Evolutionary conservation across 108 stramenopile species (phyloP), one percentile per base, ranked within the genome.

Genomic region (Fistulifera pelliculosa): DNA sequence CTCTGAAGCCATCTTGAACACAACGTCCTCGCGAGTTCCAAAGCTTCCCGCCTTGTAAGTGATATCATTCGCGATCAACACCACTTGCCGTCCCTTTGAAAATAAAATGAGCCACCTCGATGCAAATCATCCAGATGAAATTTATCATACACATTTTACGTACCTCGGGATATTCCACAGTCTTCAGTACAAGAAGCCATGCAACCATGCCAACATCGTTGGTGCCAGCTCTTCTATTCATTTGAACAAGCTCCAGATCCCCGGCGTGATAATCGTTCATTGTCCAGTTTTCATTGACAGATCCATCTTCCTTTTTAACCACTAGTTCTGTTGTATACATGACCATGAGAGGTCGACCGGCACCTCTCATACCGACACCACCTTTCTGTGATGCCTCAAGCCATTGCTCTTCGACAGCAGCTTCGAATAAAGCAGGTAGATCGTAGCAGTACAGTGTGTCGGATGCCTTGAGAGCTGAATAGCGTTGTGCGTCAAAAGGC

Each of bases 151-250:
- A 18, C 38, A 61, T 1, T 31, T 23, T 21, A 60, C 73, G 75
- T 75, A 70, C 82, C 47, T 79, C 82, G 2, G 94, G 96, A 73
- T 94, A 98, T 65, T 98, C 96, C 3, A 96, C 92, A 24, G 99
- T 98, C 54, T 79, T 79, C n/a, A 98, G 63, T 41, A 73, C 80
- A 72, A 97, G 75, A 38, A 89, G 76, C 99, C 99, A 99, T 11
- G 97, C 99, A 38, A 99, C 97, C 99, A 99, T 99, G 49, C 96
- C 96, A 53, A 98, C 93, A 81, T 97, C 83, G 71, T 99, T 99
- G 47, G 77, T 77, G 18, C 97, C 99, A 16, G 97, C 84, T 12
- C 76, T 76, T 26, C 97, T 69, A 26, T 83, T 71, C n/a, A 75
- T 69, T 63, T 94, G 80, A 38, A 77, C 71, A 21, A 96, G 69